Evolutionary conservation across 352 stramenopile genomes (phyloP).

Genomic region (Globisporangium heterothallicum): DNA sequence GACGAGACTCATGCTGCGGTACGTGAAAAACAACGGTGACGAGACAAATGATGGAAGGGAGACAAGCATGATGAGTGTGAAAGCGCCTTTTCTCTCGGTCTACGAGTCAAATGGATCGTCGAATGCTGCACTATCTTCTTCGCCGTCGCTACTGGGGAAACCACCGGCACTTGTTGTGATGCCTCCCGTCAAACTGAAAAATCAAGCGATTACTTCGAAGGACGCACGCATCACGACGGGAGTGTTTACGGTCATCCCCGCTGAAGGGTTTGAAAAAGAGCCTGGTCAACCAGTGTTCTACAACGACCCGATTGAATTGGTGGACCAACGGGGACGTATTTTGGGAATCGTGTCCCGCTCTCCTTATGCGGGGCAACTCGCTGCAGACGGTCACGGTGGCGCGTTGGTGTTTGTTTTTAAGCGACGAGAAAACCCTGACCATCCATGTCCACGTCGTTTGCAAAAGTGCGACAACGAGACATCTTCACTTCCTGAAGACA

Average conservation of each 20-base stretch:
- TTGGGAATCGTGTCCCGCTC: slow-evolving; percentile 23
- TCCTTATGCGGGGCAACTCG: slow-evolving; percentile 23
- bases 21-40: neutral
- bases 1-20: slow-evolving; percentile 26
- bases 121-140: neutral
- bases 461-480: slow-evolving; percentile 2
- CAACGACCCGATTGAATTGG: slow-evolving; percentile 32
- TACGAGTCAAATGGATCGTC: slow-evolving; percentile 12
- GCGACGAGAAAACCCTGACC: neutral
- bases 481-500: neutral
- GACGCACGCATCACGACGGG: slow-evolving; percentile 10
- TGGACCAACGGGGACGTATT: slow-evolving; percentile 24
- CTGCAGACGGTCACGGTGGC: slow-evolving; percentile 25
- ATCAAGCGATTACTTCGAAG: neutral
- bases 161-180: slow-evolving; percentile 23
- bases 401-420: slow-evolving; percentile 32
- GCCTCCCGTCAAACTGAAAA: slow-evolving; percentile 10
- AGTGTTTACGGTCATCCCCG: slow-evolving; percentile 30
- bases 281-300: slow-evolving; percentile 33
- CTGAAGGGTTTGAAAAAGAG: slow-evolving; percentile 35
- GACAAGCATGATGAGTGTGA: too few relatives aligned
- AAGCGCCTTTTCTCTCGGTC: slow-evolving; percentile 18
- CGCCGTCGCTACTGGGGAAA: slow-evolving; percentile 17
- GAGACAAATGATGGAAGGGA: neutral
- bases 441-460: neutral